These are phyloP conservation scores for Pholiota conissans DNA, from an alignment of 768 basidiomycete species.

Conservation along the genomic window DNA sequence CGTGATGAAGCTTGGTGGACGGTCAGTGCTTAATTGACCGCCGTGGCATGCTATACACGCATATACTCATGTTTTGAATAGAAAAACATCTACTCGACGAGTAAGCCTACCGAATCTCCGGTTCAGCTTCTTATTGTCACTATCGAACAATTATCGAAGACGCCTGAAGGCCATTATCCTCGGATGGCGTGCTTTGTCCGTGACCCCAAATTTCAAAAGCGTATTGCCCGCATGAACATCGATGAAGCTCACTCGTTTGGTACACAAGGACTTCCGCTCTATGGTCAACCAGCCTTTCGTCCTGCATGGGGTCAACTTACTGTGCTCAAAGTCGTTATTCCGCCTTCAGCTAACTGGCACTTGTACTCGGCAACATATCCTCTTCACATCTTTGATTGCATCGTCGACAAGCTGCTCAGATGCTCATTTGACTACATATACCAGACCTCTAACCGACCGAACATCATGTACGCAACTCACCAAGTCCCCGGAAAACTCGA, in stretches of 20 bases:
- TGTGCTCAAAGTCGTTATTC: constrained; percentile 17
- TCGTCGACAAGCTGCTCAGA: constrained; percentile 15
- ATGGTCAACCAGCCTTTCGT: constrained; percentile 21
- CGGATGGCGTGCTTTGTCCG: neutral
- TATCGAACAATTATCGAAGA: constrained; percentile 19
- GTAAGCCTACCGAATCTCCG: neutral
- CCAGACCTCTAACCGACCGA: constrained; percentile 24
- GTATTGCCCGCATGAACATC: constrained; percentile 11
- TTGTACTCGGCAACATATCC: constrained; percentile 23
- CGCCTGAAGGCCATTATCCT: constrained; percentile 13
- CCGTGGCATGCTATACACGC: neutral
- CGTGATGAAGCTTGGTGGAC: neutral
- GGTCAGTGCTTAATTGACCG: neutral
- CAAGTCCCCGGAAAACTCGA: constrained; percentile 17
- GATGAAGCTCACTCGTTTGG: constrained; percentile 27
- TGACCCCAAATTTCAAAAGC: neutral
- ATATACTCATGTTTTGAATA: neutral
- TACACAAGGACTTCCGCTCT: constrained; percentile 18
- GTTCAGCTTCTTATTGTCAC: constrained; percentile 19
- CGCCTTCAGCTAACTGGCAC: constrained; percentile 6
- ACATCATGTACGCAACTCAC: constrained; percentile 30
- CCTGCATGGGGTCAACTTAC: constrained; percentile 22
- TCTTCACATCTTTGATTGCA: constrained; percentile 19
- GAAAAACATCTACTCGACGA: neutral
- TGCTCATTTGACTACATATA: constrained; percentile 10